A percentile compares a stretch with the other conserved stretches of the same genome.
These are phyloP conservation scores for Phytophthora tentaculata DNA, from an alignment of 352 stramenopile genomes.

Conservation along the genomic window DNA sequence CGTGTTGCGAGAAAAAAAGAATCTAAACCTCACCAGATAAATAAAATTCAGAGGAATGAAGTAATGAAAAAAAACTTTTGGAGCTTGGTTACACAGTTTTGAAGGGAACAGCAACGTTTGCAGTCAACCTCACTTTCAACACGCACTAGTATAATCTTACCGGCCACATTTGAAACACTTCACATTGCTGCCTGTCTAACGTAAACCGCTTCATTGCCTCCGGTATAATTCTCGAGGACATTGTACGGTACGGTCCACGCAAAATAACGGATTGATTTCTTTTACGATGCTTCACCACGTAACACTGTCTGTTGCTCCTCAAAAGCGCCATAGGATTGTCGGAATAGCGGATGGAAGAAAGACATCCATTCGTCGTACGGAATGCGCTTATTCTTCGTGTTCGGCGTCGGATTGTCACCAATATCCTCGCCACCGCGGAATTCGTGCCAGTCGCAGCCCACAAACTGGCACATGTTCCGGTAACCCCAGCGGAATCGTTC, in stretches of 20 bases:
- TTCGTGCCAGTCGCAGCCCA: conserved; percentile 72
- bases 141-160: conserved; percentile 32
- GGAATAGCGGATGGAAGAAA: conserved; percentile 63
- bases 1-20: too few relatives aligned
- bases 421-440: conserved; percentile 58
- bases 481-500: conserved; percentile 66
- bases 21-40: too few relatives aligned
- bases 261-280: conserved; percentile 30
- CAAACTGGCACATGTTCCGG: conserved; percentile 77
- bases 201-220: conserved; percentile 18
- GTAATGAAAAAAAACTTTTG: conserved; percentile 14
- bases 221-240: too few relatives aligned
- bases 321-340: conserved; percentile 28
- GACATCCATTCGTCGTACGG: conserved; percentile 53
- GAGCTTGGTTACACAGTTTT: conserved; percentile 25
- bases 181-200: conserved; percentile 31
- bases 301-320: conserved; percentile 31
- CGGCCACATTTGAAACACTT: too few relatives aligned
- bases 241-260: conserved; percentile 1
- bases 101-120: conserved; percentile 9
- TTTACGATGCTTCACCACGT: conserved; percentile 23
- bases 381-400: conserved; percentile 64
- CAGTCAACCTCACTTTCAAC: conserved; percentile 16
- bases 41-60: conserved; percentile 31
- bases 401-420: conserved; percentile 29